Base-by-base conservation (phyloP, 2,329 filamentous ascomycete genomes). In the Colletotrichum musae region DNA sequence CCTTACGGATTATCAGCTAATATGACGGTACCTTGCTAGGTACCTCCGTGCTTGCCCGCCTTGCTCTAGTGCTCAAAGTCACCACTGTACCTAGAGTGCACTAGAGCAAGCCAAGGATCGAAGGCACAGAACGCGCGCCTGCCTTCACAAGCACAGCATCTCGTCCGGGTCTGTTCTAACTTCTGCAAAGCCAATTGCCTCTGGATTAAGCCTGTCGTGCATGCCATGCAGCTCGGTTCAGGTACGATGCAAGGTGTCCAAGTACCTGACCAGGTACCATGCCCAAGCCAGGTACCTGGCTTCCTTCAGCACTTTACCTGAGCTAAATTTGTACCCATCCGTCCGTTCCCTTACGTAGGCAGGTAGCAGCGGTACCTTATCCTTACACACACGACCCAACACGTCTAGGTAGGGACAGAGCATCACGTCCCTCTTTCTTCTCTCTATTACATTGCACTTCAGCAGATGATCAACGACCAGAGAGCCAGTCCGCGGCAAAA, bases 321-420 rank as follows among this genome's bases (percentile, higher is more conserved):
- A 64, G 43, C 59, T 64, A 45, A 63, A 47, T 47, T 24, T 26
- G 15, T 28, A 58, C 62, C 32, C 32, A 10, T 36, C 32, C 59
- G 53, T 53, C 59, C 52, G 64, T 58, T 47, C 60, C 28, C 45
- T 28, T 58, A 36, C n/a, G 16, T 54, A 39, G 32, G 41, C 48
- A 39, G 15, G 41, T 50, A 32, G 28, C 7, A 32, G 28, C 28
- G 6, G 28, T 7, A 6, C 32, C 32, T 36, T 36, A 36, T 10
- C 7, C 32, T 10, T 36, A 24, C 5, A 36, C 32, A 36, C 32
- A 36, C 32, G 32, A 36, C 32, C 32, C 9, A 10, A 36, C 32
- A 36, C 32, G 32, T 36, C 32, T 18, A 41, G 51, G 39, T 18
- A 41, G 51, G 39, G 26, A 58, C 41, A 41, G 32, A 36, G 32